phyloP scores from a whole-genome alignment of 2,329 filamentous ascomycete species.

The Sporothrix pallida region DNA sequence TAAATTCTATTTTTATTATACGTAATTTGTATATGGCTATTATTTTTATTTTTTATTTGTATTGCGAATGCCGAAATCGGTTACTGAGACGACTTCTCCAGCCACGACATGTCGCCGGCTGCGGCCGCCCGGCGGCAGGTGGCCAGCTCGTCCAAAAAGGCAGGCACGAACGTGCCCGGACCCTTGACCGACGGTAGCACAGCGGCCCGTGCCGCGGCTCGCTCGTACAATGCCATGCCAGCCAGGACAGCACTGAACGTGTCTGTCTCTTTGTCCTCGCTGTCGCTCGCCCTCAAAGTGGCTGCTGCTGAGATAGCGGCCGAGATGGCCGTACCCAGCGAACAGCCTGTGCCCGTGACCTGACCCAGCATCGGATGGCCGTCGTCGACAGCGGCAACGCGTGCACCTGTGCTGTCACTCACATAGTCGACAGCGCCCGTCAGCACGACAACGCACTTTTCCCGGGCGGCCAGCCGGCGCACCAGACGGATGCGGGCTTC shows the following conservation, averaged over 20 bases:
- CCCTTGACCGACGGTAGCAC: constrained; percentile 70
- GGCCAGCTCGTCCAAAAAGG: constrained; percentile 76
- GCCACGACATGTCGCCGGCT: constrained; percentile 37
- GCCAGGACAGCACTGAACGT: constrained; percentile 75
- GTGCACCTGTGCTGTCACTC: constrained; percentile 66
- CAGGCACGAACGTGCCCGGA: constrained; percentile 84
- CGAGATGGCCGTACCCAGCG: constrained; percentile 80
- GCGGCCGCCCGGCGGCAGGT: constrained; percentile 43
- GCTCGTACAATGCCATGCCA: constrained; percentile 76
- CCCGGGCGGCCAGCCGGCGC: constrained; percentile 66
- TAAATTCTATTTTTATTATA: neutral
- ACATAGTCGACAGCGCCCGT: constrained; percentile 80
- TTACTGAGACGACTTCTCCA: neutral
- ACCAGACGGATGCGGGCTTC: constrained; percentile 66
- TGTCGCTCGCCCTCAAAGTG: constrained; percentile 38
- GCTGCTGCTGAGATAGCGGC: constrained; percentile 70
- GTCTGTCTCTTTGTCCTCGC: constrained; percentile 56
- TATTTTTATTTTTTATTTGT: neutral
- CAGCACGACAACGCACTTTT: constrained; percentile 77
- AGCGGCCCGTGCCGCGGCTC: constrained; percentile 72
- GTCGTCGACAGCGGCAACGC: constrained; percentile 73
- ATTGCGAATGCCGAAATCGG: neutral
- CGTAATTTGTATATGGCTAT: neutral
- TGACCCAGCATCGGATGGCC: constrained; percentile 73
- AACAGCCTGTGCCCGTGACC: constrained; percentile 84